Conservation (phyloP, 768 basidiomycete species). For the Sporobolomyces phaffii region DNA sequence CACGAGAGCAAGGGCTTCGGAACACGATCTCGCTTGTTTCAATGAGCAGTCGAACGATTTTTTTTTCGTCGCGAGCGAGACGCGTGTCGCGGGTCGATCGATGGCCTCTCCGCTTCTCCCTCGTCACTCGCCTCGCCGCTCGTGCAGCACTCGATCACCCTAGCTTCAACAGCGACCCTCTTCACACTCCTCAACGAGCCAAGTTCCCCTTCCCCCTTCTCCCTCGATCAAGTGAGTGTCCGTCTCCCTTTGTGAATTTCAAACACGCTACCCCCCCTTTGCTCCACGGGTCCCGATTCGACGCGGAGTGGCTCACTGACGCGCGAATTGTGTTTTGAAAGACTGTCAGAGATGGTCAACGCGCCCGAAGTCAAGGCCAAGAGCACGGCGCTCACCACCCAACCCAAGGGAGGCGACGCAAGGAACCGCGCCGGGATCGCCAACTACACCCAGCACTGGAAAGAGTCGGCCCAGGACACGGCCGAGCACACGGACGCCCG, state of each 20-base stretch:
- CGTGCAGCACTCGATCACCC: not conserved
- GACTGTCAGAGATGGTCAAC: constrained; percentile 21
- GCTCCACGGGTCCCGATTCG: too few species aligned
- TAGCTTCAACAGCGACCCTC: not conserved
- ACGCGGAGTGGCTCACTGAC: too few species aligned
- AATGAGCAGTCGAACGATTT: too few species aligned
- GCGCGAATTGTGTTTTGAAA: not conserved
- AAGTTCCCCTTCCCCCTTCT: not conserved
- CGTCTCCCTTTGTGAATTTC: not conserved
- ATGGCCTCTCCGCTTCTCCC: not conserved
- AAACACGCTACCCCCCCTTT: not conserved
- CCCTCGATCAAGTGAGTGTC: not conserved
- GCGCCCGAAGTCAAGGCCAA: constrained; percentile 8
- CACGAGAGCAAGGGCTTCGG: not conserved
- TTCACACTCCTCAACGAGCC: not conserved
- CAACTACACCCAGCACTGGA: constrained; percentile 88
- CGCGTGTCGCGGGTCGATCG: not conserved
- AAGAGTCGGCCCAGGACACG: constrained; percentile 65
- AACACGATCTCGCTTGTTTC: not conserved
- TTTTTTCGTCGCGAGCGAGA: too few species aligned
- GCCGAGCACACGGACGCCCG: constrained; percentile 64
- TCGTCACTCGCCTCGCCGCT: not conserved
- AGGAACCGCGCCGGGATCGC: constrained; percentile 64
- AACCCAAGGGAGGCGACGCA: constrained; percentile 51
- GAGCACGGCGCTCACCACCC: constrained; percentile 14